Percentiles rank a stretch among this genome's conserved stretches.
phyloP scores from a whole-genome alignment of 2,329 filamentous ascomycete genomes.

The Arthrinium phaeospermum region DNA sequence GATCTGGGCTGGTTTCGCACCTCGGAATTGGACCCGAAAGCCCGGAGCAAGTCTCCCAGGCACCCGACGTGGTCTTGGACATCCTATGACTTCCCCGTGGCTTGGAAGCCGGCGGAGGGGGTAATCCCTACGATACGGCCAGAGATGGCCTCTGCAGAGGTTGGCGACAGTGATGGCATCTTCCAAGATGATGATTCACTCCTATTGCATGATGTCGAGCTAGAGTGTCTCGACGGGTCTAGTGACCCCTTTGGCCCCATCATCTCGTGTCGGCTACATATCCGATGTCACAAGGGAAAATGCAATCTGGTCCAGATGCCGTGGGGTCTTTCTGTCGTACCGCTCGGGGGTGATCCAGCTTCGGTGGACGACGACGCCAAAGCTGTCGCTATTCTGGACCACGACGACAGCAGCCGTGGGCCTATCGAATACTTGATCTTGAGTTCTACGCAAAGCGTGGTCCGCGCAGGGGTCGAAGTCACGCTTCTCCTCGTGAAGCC shows the following conservation, averaged over 20 bases:
- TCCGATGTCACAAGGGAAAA: not conserved
- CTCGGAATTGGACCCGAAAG: not conserved
- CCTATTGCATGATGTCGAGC: not conserved
- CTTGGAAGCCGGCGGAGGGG: not conserved
- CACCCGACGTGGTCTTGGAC: not conserved
- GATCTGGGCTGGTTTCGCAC: not conserved
- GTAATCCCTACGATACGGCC: not conserved
- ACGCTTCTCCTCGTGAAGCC: conserved; percentile 1
- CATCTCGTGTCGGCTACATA: not conserved
- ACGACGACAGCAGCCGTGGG: not conserved
- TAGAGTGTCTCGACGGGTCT: not conserved
- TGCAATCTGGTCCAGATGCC: not conserved
- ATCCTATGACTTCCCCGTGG: not conserved
- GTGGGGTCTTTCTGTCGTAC: not conserved
- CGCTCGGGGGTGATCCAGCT: not conserved
- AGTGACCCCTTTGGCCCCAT: not conserved
- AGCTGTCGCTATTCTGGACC: not conserved
- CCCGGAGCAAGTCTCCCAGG: not conserved
- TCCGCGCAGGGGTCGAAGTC: not conserved
- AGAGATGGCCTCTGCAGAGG: not conserved
- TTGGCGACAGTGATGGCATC: not conserved
- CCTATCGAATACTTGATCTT: not conserved
- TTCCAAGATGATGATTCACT: not conserved
- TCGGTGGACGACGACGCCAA: not conserved
- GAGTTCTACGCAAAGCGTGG: not conserved